Evolutionary conservation across 1,139 yeast species (phyloP).

Genomic region (Blastobotrys arbuscula): DNA sequence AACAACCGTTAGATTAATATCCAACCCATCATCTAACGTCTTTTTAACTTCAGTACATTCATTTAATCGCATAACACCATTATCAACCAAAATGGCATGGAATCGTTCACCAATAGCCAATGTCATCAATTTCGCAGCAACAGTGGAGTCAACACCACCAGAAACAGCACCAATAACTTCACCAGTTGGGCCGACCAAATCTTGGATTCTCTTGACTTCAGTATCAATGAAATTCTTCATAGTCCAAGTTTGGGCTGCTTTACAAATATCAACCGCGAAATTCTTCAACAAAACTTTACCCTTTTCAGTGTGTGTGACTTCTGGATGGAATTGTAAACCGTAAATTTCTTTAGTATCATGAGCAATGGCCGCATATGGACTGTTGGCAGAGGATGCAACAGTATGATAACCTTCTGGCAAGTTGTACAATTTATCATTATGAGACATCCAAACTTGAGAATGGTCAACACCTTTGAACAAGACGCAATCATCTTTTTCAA

Average conservation of each 20-base stretch:
- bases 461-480: constrained; percentile 84
- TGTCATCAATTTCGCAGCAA: constrained; percentile 96
- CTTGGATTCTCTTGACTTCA: constrained; percentile 86
- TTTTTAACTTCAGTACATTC: constrained; percentile 86
- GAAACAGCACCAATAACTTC: constrained; percentile 99
- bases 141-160: constrained; percentile 99
- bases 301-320: constrained; percentile 91
- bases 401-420: constrained; percentile 85
- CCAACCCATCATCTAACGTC: constrained; percentile 87
- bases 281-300: constrained; percentile 84
- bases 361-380: constrained; percentile 92
- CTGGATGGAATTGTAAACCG: constrained; percentile 99
- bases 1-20: constrained; percentile 88
- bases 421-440: constrained; percentile 90
- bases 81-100: constrained; percentile 97
- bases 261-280: constrained; percentile 88
- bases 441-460: constrained; percentile 99
- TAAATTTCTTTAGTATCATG: constrained; percentile 67
- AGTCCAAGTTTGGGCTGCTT: constrained; percentile 88
- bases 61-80: constrained; percentile 93
- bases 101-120: constrained; percentile 98
- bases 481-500: constrained; percentile 60
- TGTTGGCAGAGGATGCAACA: constrained; percentile 88
- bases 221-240: constrained; percentile 97
- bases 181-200: constrained; percentile 92